Evolutionary conservation across 2,329 filamentous ascomycete species (phyloP).

Genomic region (Fusarium subglutinans): DNA sequence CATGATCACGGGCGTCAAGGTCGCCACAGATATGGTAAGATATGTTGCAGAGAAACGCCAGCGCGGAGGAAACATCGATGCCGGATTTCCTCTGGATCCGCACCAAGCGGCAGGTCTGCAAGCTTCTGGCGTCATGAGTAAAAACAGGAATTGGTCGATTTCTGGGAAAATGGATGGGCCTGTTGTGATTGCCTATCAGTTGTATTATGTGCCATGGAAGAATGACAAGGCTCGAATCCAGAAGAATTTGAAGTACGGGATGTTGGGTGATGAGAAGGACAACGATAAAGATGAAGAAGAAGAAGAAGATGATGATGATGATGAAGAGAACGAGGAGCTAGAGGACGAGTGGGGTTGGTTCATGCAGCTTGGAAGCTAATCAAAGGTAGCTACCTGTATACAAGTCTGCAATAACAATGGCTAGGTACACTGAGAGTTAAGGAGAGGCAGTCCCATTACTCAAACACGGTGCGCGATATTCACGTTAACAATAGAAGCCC

Average conservation of each 20-base stretch:
- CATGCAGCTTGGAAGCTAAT: not conserved
- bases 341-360: not conserved
- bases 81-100: too few relatives aligned
- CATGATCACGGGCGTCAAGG: too few relatives aligned
- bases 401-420: fast-evolving
- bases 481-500: fast-evolving
- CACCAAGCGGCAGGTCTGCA: too few relatives aligned
- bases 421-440: fast-evolving
- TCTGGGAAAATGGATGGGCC: not conserved
- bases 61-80: too few relatives aligned
- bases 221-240: not conserved
- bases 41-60: too few relatives aligned
- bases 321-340: not conserved
- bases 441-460: fast-evolving
- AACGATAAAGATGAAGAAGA: not conserved
- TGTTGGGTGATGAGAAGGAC: not conserved
- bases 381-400: too few relatives aligned
- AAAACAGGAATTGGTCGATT: too few relatives aligned
- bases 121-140: too few relatives aligned
- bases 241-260: not conserved
- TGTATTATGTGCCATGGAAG: not conserved
- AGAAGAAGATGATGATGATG: not conserved
- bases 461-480: fast-evolving
- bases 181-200: not conserved
- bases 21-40: too few relatives aligned